Percentiles rank a stretch among this genome's conserved stretches.
Evolutionary conservation across 1,139 yeast genomes (phyloP).

Genomic region (Nakaseomyces kungkrabaensis): DNA sequence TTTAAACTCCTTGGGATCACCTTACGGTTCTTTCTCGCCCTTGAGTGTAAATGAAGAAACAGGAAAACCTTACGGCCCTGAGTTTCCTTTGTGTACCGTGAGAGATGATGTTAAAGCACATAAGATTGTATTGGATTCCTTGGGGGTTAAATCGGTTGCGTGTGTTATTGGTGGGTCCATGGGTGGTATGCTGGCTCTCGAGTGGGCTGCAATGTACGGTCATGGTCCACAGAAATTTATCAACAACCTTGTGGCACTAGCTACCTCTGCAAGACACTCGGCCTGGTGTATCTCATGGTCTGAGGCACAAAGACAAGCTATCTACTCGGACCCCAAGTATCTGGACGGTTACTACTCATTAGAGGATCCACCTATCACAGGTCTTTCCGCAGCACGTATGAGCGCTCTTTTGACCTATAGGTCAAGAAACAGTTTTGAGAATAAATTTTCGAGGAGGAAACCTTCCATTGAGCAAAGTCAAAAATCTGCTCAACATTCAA

Average conservation of each 20-base stretch:
- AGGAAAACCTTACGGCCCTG: slow-evolving; percentile 78
- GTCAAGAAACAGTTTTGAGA: slow-evolving; percentile 83
- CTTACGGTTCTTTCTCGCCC: slow-evolving; percentile 94
- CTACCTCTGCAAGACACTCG: slow-evolving; percentile 88
- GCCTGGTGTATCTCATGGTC: slow-evolving; percentile 99
- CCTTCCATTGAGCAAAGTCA: slow-evolving; percentile 34
- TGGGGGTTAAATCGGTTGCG: slow-evolving; percentile 69
- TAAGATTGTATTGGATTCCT: slow-evolving; percentile 54
- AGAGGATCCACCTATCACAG: slow-evolving; percentile 73
- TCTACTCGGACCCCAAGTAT: slow-evolving; percentile 89
- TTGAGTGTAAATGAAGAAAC: slow-evolving; percentile 66
- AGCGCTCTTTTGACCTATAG: slow-evolving; percentile 88
- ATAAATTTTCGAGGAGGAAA: slow-evolving; percentile 73
- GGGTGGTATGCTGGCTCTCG: slow-evolving; percentile 98
- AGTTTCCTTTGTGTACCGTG: slow-evolving; percentile 84
- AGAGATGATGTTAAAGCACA: slow-evolving; percentile 88
- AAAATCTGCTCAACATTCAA: slow-evolving; percentile 8
- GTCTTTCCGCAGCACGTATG: slow-evolving; percentile 96
- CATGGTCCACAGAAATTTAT: slow-evolving; percentile 43
- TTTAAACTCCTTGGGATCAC: slow-evolving; percentile 85
- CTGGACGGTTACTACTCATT: slow-evolving; percentile 74
- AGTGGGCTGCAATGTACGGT: slow-evolving; percentile 68
- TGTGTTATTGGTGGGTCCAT: slow-evolving; percentile 92
- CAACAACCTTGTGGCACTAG: slow-evolving; percentile 65
- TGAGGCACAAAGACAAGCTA: slow-evolving; percentile 93